Percentiles rank a stretch among this genome's conserved stretches.
These are phyloP conservation scores for Hanseniaspora pseudoguilliermondii DNA, from an alignment of 805 yeast genomes.

Conservation along the genomic window DNA sequence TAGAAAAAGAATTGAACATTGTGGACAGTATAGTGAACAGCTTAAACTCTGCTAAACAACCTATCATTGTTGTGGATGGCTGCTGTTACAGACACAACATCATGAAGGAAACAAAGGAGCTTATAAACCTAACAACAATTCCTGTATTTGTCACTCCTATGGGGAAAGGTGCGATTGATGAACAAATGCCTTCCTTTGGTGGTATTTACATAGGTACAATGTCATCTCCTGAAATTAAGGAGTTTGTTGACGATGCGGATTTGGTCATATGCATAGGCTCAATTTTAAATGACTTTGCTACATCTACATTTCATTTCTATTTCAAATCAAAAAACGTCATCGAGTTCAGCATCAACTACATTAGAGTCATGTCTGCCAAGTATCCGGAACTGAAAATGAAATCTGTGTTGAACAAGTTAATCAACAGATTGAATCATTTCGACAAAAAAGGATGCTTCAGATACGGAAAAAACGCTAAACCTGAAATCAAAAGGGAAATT, in stretches of 20 bases:
- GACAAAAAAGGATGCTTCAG: conserved; percentile 21
- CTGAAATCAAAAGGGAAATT: conserved; percentile 13
- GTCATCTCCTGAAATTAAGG: conserved; percentile 36
- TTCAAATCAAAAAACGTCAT: conserved; percentile 42
- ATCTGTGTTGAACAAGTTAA: conserved; percentile 25
- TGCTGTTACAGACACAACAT: conserved; percentile 47
- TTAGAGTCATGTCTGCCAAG: conserved; percentile 38
- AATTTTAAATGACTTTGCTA: conserved; percentile 43
- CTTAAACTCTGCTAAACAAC: conserved; percentile 38
- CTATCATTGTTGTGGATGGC: conserved; percentile 43
- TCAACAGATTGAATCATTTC: conserved; percentile 29
- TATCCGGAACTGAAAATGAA: conserved; percentile 46
- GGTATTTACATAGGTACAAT: conserved; percentile 55
- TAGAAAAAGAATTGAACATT: conserved; percentile 25
- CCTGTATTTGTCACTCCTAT: conserved; percentile 43
- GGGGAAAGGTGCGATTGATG: conserved; percentile 56
- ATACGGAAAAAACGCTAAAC: conserved; percentile 15
- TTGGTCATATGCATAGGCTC: conserved; percentile 55
- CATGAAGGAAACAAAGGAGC: conserved; percentile 28
- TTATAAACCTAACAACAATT: conserved; percentile 36
- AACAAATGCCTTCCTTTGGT: conserved; percentile 41
- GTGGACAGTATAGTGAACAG: conserved; percentile 30
- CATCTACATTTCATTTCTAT: conserved; percentile 43
- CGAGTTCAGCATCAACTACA: conserved; percentile 45
- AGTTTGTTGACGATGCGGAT: conserved; percentile 42